A percentile compares a stretch with the other conserved stretches of the same genome.
phyloP scores from a whole-genome alignment of 805 yeast species.

The Nakazawaea wyomingensis region DNA sequence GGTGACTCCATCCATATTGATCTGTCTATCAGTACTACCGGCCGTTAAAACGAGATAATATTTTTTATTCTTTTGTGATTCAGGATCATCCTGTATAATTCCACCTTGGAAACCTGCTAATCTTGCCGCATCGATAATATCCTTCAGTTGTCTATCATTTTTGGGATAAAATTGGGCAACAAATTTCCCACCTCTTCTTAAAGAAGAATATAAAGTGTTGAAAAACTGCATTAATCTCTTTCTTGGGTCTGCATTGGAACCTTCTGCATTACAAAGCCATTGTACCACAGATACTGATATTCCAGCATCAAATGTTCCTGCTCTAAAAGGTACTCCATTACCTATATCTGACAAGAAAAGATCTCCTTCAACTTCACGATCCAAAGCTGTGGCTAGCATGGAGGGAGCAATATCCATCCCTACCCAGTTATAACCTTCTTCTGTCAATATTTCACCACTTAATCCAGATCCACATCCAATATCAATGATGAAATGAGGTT shows the following conservation, averaged over 20 bases:
- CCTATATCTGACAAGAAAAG: slow-evolving; percentile 91
- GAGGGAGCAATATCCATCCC: slow-evolving; percentile 96
- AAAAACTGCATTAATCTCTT: slow-evolving; percentile 76
- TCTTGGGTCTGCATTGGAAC: slow-evolving; percentile 76
- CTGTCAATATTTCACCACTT: slow-evolving; percentile 88
- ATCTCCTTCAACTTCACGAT: slow-evolving; percentile 92
- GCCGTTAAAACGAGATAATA: slow-evolving; percentile 88
- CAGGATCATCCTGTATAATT: slow-evolving; percentile 88
- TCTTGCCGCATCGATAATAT: slow-evolving; percentile 79
- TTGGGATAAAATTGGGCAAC: slow-evolving; percentile 96
- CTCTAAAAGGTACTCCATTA: slow-evolving; percentile 87
- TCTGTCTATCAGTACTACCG: slow-evolving; percentile 66
- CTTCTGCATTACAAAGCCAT: slow-evolving; percentile 97
- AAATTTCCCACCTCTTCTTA: slow-evolving; percentile 93
- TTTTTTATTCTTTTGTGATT: slow-evolving; percentile 84
- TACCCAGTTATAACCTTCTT: slow-evolving; percentile 91
- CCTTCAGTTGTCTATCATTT: slow-evolving; percentile 78
- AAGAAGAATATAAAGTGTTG: slow-evolving; percentile 78
- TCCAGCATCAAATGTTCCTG: slow-evolving; percentile 96
- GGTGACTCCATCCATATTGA: slow-evolving; percentile 75
- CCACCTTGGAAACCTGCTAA: slow-evolving; percentile 97
- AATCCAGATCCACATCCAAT: slow-evolving; percentile 97
- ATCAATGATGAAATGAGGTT: slow-evolving; percentile 71
- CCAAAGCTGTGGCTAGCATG: slow-evolving; percentile 92
- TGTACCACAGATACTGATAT: slow-evolving; percentile 93